Percentiles rank a stretch among this genome's conserved stretches.
phyloP scores from a whole-genome alignment of 306 rosid genomes.

The Echinosophora koreensis region DNA sequence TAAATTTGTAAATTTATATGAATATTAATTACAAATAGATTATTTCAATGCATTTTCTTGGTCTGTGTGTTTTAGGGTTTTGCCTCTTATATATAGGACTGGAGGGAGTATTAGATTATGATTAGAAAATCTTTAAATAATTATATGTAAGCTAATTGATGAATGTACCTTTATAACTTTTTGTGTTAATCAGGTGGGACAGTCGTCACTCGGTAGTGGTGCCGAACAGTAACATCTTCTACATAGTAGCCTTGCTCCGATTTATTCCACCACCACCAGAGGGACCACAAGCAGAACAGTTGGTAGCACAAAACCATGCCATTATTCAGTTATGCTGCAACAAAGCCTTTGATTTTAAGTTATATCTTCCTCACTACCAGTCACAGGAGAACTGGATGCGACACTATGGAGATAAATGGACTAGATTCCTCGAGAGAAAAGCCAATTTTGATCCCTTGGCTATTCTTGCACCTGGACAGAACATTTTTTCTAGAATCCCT shows the following conservation, averaged over 20 bases:
- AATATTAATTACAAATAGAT: no score
- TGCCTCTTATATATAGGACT: no score
- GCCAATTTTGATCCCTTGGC: constrained; percentile 78
- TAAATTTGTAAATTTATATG: no score
- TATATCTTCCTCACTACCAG: constrained; percentile 83
- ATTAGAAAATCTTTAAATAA: neutral
- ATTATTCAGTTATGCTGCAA: constrained; percentile 63
- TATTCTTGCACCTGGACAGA: constrained; percentile 91
- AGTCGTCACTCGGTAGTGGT: constrained; percentile 72
- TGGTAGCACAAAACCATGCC: constrained; percentile 75
- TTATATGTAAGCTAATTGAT: constrained; percentile 4
- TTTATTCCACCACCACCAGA: constrained; percentile 67
- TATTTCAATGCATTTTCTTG: no score
- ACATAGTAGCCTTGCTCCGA: constrained; percentile 84
- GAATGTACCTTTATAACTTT: neutral
- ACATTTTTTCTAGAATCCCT: constrained; percentile 67
- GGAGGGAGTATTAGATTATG: no score
- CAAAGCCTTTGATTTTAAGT: constrained; percentile 73
- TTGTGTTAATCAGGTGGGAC: constrained; percentile 78
- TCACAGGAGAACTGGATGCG: constrained; percentile 76
- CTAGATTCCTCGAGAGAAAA: constrained; percentile 67
- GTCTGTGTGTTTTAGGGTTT: no score
- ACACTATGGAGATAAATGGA: constrained; percentile 83
- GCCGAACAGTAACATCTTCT: constrained; percentile 87
- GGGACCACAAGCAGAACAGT: constrained; percentile 53